Evolutionary conservation across 805 yeast species (phyloP).

Genomic region (Torulaspora indica): DNA sequence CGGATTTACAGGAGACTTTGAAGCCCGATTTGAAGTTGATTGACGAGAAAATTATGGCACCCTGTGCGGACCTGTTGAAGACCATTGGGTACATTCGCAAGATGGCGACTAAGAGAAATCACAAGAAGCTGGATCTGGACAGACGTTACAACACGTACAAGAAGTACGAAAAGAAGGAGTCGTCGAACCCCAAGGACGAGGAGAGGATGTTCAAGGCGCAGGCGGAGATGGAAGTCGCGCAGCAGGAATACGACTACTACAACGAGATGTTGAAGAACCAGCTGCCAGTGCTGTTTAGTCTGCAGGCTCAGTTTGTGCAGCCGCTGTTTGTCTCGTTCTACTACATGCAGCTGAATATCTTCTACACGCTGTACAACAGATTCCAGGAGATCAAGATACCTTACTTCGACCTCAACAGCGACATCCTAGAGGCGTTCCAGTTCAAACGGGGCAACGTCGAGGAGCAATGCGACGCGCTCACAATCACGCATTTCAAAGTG

Average conservation of each 20-base stretch:
- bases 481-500: constrained; percentile 83
- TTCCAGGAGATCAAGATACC: constrained; percentile 97
- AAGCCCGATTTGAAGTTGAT: constrained; percentile 92
- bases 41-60: constrained; percentile 81
- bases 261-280: constrained; percentile 91
- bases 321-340: constrained; percentile 93
- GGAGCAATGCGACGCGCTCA: constrained; percentile 81
- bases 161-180: constrained; percentile 77
- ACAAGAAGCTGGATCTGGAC: constrained; percentile 90
- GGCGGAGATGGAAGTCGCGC: constrained; percentile 84
- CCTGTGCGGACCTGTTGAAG: constrained; percentile 84
- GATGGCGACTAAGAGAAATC: constrained; percentile 93
- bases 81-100: constrained; percentile 80
- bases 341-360: constrained; percentile 96
- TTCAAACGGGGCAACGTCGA: constrained; percentile 87
- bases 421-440: constrained; percentile 72
- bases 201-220: constrained; percentile 85
- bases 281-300: constrained; percentile 76
- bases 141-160: constrained; percentile 66
- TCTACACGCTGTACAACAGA: constrained; percentile 82
- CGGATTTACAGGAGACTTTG: constrained; percentile 75
- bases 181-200: constrained; percentile 82
- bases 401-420: constrained; percentile 82
- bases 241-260: constrained; percentile 92
- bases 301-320: constrained; percentile 87